Evolutionary conservation across 2,329 filamentous ascomycete species (phyloP).

Genomic region (Neopestalotiopsis sp.): DNA sequence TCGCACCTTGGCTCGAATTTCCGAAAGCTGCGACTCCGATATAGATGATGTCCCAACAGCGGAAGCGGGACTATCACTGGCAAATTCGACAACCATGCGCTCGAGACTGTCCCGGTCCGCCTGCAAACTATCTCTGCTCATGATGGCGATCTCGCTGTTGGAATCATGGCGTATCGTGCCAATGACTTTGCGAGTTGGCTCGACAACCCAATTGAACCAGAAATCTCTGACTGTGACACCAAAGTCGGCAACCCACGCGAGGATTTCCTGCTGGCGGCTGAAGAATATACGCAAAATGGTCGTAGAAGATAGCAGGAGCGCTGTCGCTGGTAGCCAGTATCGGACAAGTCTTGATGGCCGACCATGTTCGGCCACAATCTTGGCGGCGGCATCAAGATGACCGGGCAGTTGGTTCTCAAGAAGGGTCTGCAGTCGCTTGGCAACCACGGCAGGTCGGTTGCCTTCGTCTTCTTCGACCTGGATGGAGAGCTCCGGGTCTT

Average conservation of each 20-base stretch:
- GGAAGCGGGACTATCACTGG: constrained; percentile 77
- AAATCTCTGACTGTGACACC: constrained; percentile 85
- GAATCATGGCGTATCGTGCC: constrained; percentile 93
- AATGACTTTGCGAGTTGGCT: constrained; percentile 82
- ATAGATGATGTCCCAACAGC: constrained; percentile 56
- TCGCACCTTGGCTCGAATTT: constrained; percentile 79
- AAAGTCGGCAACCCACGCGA: constrained; percentile 80
- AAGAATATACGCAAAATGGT: constrained; percentile 82
- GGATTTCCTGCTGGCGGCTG: constrained; percentile 76
- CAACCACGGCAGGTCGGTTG: constrained; percentile 64
- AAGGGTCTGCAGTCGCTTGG: constrained; percentile 71
- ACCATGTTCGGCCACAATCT: constrained; percentile 69
- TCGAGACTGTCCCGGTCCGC: constrained; percentile 92
- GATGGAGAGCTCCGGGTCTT: constrained; percentile 63
- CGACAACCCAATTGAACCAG: constrained; percentile 94
- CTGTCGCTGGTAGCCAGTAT: constrained; percentile 84
- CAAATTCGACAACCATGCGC: constrained; percentile 98
- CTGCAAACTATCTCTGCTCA: constrained; percentile 90
- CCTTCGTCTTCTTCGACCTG: constrained; percentile 53
- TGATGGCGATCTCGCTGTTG: constrained; percentile 91
- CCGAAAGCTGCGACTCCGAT: constrained; percentile 71
- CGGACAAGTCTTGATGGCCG: constrained; percentile 77
- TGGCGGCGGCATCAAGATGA: constrained; percentile 64
- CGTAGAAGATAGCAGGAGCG: constrained; percentile 80
- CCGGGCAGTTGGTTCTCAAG: constrained; percentile 72